Percentiles rank a stretch among this genome's conserved stretches.
phyloP scores from a whole-genome alignment of 2,329 filamentous ascomycete species.

The Graphiopsis chlorocephala region DNA sequence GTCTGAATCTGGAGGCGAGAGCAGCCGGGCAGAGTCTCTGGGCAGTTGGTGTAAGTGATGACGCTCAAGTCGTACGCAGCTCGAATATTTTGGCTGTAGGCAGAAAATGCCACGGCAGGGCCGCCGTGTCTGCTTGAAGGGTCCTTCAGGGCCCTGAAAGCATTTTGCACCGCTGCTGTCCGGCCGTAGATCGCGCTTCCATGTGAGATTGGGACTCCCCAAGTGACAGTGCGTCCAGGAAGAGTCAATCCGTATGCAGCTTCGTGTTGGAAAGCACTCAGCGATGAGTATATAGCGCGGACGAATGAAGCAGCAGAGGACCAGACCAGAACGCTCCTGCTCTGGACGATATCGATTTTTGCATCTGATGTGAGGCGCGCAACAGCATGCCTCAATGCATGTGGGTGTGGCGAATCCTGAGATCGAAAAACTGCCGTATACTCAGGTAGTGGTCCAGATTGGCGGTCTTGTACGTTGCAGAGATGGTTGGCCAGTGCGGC shows the following conservation, averaged over 20 bases:
- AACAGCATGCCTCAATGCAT: constrained; percentile 21
- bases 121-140: constrained; percentile 14
- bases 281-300: constrained; percentile 4
- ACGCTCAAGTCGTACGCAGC: constrained; percentile 20
- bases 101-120: constrained; percentile 19
- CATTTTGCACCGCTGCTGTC: constrained; percentile 18
- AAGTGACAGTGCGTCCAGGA: constrained; percentile 21
- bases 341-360: constrained; percentile 23
- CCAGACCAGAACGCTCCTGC: constrained; percentile 20
- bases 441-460: constrained; percentile 8
- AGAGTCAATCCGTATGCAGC: constrained; percentile 16
- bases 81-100: constrained; percentile 7
- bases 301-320: neutral
- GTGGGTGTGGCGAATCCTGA: constrained; percentile 21
- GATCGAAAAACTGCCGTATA: constrained; percentile 20
- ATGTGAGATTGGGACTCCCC: constrained; percentile 14
- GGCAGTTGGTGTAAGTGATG: constrained; percentile 18
- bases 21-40: constrained; percentile 3
- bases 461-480: constrained; percentile 14
- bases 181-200: constrained; percentile 19
- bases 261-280: constrained; percentile 21
- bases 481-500: constrained; percentile 3
- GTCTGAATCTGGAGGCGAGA: neutral
- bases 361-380: constrained; percentile 19
- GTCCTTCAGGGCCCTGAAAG: constrained; percentile 9